These are phyloP conservation scores for Beta vulgaris DNA, from an alignment of 148 eudicot genomes.

Conservation along the genomic window DNA sequence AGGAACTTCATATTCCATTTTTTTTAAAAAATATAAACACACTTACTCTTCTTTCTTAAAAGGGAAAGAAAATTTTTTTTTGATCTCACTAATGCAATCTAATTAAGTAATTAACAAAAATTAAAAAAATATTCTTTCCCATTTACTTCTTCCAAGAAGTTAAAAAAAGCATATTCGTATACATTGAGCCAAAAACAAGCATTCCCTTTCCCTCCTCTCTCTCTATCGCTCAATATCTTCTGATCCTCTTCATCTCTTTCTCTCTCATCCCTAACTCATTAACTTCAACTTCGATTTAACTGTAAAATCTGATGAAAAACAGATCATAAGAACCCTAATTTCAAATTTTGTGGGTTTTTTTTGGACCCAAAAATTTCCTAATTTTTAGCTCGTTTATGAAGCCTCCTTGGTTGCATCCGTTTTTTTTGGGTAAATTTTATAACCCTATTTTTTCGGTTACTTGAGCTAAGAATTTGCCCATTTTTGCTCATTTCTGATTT, in stretches of 20 bases:
- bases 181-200: constrained; percentile 27
- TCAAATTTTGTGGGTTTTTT: background rate
- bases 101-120: no score
- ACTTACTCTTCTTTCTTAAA: no score
- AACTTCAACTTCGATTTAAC: constrained; percentile 26
- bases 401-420: constrained; percentile 42
- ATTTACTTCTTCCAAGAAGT: constrained; percentile 12
- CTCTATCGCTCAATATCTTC: background rate
- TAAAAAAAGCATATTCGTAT: constrained; percentile 4
- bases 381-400: constrained; percentile 48
- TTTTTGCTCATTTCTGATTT: constrained; percentile 11
- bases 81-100: no score
- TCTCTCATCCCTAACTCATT: constrained; percentile 8
- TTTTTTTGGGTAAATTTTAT: constrained; percentile 35
- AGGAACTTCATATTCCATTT: no score
- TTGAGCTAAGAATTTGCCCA: background rate
- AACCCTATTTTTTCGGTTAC: constrained; percentile 23
- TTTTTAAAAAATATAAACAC: no score
- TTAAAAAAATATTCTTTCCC: constrained; percentile 19
- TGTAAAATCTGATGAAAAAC: constrained; percentile 7
- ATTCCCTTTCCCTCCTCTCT: constrained; percentile 17
- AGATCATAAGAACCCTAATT: constrained; percentile 23
- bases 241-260: background rate
- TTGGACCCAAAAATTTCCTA: background rate
- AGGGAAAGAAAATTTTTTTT: no score